These are phyloP conservation scores for Phaffomyces antillensis DNA, from an alignment of 805 yeast species.

Conservation along the genomic window DNA sequence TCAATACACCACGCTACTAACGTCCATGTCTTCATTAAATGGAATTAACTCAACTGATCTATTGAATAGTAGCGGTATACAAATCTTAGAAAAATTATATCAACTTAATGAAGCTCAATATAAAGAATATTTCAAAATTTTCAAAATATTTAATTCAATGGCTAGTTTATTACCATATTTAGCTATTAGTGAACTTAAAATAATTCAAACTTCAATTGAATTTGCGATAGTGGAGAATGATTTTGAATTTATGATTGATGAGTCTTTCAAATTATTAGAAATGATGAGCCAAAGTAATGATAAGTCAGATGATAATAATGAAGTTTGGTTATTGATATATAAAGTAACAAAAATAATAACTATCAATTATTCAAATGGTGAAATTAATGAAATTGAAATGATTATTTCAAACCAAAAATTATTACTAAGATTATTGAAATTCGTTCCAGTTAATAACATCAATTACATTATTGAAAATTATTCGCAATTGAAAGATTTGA, in stretches of 20 bases:
- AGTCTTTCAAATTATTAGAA: slow-evolving; percentile 1
- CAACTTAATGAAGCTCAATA: slow-evolving; percentile 5
- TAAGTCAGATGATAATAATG: background rate
- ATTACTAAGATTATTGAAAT: slow-evolving; percentile 3
- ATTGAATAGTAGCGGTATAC: background rate
- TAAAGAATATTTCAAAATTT: background rate
- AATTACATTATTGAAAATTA: slow-evolving; percentile 3
- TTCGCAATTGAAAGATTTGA: background rate
- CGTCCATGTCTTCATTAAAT: slow-evolving; percentile 2
- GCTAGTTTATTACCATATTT: slow-evolving; percentile 3
- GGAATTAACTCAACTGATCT: slow-evolving; percentile 3
- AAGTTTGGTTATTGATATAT: slow-evolving; percentile 47
- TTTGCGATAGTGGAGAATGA: slow-evolving; percentile 5
- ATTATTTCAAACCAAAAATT: background rate
- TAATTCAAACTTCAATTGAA: slow-evolving; percentile 5
- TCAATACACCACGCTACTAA: background rate
- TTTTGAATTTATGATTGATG: slow-evolving; percentile 3
- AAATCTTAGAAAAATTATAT: slow-evolving; percentile 2
- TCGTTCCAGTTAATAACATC: slow-evolving; percentile 4
- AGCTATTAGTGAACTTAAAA: background rate
- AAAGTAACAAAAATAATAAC: slow-evolving; percentile 5
- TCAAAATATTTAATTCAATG: background rate
- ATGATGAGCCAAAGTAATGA: too few relatives aligned
- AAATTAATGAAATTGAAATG: background rate
- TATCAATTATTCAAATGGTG: slow-evolving; percentile 5